These are phyloP conservation scores for Aspergillus brasiliensis DNA, from an alignment of 2,329 filamentous ascomycete species.

Conservation along the genomic window DNA sequence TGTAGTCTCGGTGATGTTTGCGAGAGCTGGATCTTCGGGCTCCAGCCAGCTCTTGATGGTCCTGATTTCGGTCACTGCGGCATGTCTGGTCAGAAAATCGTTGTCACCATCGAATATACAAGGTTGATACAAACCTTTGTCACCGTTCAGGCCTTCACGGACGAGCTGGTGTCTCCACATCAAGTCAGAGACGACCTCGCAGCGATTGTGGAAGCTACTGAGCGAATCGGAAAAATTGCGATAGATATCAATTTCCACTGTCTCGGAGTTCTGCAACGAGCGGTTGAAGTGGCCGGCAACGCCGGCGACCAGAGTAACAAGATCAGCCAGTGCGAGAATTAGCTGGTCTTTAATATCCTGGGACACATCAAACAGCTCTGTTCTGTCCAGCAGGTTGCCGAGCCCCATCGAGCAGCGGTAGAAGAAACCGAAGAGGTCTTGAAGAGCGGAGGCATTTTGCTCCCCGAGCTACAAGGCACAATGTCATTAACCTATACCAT, in stretches of 20 bases:
- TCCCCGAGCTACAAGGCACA: conserved; percentile 44
- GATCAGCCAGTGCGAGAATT: conserved; percentile 38
- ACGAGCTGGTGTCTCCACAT: conserved; percentile 45
- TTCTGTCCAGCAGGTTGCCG: conserved; percentile 48
- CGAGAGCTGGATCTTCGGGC: conserved; percentile 51
- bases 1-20: conserved; percentile 49
- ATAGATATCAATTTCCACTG: conserved; percentile 41
- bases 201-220: conserved; percentile 38
- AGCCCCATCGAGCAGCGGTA: conserved; percentile 50
- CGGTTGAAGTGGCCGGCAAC: conserved; percentile 42
- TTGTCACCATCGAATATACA: too few relatives aligned
- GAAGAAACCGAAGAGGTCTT: conserved; percentile 55
- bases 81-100: too few relatives aligned
- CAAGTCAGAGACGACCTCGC: conserved; percentile 37
- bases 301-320: conserved; percentile 33
- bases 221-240: conserved; percentile 39
- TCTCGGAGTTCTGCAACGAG: conserved; percentile 27
- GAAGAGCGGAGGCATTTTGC: conserved; percentile 50
- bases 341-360: conserved; percentile 53
- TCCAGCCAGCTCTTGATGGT: conserved; percentile 42
- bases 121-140: conserved; percentile 24
- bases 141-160: conserved; percentile 33
- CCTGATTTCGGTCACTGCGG: conserved; percentile 31
- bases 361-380: conserved; percentile 50
- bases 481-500: background rate